Conservation (phyloP, 331 rosid species). For the Stylosanthes scabra region DNA sequence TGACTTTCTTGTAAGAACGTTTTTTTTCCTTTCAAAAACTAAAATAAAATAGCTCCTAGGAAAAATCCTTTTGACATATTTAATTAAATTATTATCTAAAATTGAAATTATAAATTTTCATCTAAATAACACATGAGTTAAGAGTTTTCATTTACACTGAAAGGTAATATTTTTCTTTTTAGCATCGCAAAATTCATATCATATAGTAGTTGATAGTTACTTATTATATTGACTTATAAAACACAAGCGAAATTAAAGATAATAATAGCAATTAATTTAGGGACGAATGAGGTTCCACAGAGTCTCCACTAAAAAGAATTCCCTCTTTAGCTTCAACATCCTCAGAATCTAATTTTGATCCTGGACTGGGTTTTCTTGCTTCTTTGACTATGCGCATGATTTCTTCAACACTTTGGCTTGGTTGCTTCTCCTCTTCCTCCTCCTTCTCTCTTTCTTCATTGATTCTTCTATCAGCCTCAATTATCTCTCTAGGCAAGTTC, state of each 20-base stretch:
- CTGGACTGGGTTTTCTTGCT: conserved; percentile 59
- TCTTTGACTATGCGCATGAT: conserved; percentile 63
- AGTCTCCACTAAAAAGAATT: conserved; percentile 54
- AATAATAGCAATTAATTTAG: no score
- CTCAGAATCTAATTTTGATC: conserved; percentile 51
- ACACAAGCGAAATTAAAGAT: background rate
- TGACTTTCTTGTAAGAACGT: conserved; percentile 21
- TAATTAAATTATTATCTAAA: no score
- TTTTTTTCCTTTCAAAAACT: background rate
- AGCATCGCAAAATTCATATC: no score
- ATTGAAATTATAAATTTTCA: no score
- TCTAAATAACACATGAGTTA: no score
- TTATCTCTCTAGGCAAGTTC: conserved; percentile 67
- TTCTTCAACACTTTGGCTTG: conserved; percentile 73
- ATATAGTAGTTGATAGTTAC: no score
- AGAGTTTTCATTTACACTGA: no score
- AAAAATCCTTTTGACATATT: no score
- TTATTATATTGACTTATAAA: background rate
- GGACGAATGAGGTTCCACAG: no score
- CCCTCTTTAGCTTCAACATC: conserved; percentile 56
- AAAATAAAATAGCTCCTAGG: background rate
- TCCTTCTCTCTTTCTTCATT: conserved; percentile 26
- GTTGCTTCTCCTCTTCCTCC: conserved; percentile 47
- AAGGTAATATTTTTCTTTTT: no score
- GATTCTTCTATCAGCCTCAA: conserved; percentile 60